These are phyloP conservation scores for Pneumocystis oryctolagi DNA, from an alignment of 1,139 yeast species.

Conservation along the genomic window DNA sequence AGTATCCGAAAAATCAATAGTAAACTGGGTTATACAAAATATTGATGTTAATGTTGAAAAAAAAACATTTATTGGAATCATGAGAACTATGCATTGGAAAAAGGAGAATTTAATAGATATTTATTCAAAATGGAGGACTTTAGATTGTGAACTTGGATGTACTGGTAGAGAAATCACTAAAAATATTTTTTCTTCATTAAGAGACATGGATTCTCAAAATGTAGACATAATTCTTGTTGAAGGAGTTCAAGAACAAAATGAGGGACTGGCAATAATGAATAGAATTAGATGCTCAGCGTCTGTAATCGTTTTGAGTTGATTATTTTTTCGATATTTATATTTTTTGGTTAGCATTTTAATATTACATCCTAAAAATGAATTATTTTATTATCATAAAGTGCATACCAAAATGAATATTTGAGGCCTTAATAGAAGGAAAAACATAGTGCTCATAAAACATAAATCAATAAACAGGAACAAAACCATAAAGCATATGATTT, in stretches of 20 bases:
- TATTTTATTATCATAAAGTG: background rate
- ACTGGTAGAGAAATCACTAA: constrained; percentile 50
- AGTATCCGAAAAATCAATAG: constrained; percentile 22
- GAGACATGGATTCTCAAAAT: constrained; percentile 48
- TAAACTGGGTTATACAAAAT: background rate
- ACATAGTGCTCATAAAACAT: background rate
- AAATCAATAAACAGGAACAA: background rate
- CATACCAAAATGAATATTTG: background rate
- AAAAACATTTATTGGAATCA: background rate
- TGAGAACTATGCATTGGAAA: background rate
- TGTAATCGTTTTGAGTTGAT: constrained; percentile 25
- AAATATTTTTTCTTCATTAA: constrained; percentile 52
- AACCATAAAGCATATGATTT: background rate
- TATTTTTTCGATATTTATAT: background rate
- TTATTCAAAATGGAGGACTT: background rate
- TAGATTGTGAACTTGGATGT: background rate
- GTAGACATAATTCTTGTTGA: constrained; percentile 60
- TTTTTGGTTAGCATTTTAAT: background rate
- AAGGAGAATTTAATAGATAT: background rate
- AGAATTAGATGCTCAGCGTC: constrained; percentile 75
- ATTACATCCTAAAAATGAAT: background rate
- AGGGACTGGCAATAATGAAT: constrained; percentile 92
- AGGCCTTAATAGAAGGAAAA: background rate
- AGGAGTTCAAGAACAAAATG: constrained; percentile 52
- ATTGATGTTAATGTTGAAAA: constrained; percentile 4